Evolutionary conservation across 768 basidiomycete species (phyloP), one percentile per base, ranked within the genome.

Genomic region (Crassisporium funariophilum): DNA sequence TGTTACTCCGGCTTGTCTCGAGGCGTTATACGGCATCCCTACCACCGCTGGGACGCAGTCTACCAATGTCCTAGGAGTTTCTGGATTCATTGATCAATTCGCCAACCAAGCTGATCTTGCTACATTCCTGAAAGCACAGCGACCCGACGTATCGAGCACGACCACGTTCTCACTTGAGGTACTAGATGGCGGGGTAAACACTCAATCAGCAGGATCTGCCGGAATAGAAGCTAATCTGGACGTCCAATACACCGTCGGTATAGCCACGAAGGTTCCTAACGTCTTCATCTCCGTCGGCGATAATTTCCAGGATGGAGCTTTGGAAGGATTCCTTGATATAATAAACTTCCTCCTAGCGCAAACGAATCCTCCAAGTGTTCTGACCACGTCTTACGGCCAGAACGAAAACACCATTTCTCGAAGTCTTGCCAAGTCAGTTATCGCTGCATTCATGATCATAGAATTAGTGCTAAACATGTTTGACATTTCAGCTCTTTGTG

Each of bases 301-400:
- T 16, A 41, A 58, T 10, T 56, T 56, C 55, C 29, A 53, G 10
- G 66, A 68, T 34, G 66, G 62, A 5, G 57, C 57, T 17, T 50
- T 67, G 11, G 64, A 64, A 37, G 67, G 68, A 6, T 65, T 69
- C 59, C 52, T 70, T 13, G 67, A 67, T 39, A 62, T 63, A 38
- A 62, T 65, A 49, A 64, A 66, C 55, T 56, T 55, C 36, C 54
- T 69, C 13, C 55, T 61, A 4, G 50, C 15, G 2, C 59, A 62
- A 41, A 19, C 53, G 2, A 57, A 49, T 15, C 70, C 72, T 9
- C 70, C 74, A 1, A 58, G 69, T 24, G 71, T 73, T 4, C 65
- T 75, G 19, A 70, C 70, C 1, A 70, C 68, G 5, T 74, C 72
- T 0, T 74, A 76, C 41, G 64, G 69, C 8, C 72, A 73, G 52